Conservation (phyloP, 805 yeast genomes). For the Pachysolen tannophilus region DNA sequence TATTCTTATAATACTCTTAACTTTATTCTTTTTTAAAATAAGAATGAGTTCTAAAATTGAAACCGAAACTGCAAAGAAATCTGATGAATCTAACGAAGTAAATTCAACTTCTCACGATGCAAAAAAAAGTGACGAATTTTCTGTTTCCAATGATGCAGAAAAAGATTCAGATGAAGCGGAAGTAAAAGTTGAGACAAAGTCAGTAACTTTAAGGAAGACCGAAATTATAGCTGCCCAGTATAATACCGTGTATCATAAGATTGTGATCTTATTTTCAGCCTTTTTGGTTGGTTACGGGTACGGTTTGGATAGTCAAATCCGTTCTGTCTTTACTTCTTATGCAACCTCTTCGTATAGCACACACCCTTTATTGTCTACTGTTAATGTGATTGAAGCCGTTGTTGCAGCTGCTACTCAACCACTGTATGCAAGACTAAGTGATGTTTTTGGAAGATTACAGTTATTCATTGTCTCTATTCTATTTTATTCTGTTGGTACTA, state of each 20-base stretch:
- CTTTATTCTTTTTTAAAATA: too few species aligned
- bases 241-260: constrained; percentile 24
- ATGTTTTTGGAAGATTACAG: constrained; percentile 58
- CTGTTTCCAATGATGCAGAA: too few species aligned
- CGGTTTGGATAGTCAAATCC: constrained; percentile 46
- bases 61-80: too few species aligned
- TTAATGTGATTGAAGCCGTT: constrained; percentile 49
- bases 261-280: constrained; percentile 36
- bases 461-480: constrained; percentile 39
- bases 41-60: too few species aligned
- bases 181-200: constrained; percentile 16
- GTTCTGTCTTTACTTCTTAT: constrained; percentile 40
- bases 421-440: constrained; percentile 54
- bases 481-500: constrained; percentile 55
- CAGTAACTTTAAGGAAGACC: constrained; percentile 47
- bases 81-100: too few species aligned
- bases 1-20: too few species aligned
- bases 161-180: too few species aligned
- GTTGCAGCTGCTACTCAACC: constrained; percentile 64
- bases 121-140: too few species aligned
- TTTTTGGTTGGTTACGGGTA: constrained; percentile 52
- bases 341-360: constrained; percentile 47
- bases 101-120: too few species aligned
- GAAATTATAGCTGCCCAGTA: constrained; percentile 49
- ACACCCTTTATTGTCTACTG: constrained; percentile 52